These are phyloP conservation scores for Psilocybe tampanensis DNA, from an alignment of 768 basidiomycete species.

Conservation along the genomic window DNA sequence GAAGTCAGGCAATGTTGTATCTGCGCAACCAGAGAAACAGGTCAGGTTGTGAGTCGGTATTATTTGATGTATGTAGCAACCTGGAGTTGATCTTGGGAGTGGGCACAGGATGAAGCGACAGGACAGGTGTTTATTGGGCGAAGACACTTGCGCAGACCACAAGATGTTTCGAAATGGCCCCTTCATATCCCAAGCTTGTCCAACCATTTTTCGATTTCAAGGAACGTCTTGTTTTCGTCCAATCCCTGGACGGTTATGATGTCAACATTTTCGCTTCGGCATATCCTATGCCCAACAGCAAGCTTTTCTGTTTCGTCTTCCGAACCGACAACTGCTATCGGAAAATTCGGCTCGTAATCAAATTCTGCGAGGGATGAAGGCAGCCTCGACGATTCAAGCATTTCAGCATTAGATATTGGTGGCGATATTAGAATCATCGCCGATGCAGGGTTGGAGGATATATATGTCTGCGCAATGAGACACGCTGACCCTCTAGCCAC, in stretches of 20 bases:
- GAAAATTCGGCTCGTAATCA: constrained; percentile 63
- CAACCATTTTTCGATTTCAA: constrained; percentile 53
- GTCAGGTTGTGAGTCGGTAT: too few species aligned
- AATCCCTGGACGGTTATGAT: constrained; percentile 33
- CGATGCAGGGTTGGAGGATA: constrained; percentile 66
- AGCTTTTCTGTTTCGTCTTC: constrained; percentile 35
- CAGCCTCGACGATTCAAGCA: constrained; percentile 29
- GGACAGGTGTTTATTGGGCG: neutral
- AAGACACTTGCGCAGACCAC: neutral
- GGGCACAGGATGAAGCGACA: too few species aligned
- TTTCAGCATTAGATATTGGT: constrained; percentile 41
- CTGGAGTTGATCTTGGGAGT: too few species aligned
- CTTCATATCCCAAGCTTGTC: constrained; percentile 54
- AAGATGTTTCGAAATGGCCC: neutral
- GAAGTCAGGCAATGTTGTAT: too few species aligned
- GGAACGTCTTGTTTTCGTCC: constrained; percentile 39
- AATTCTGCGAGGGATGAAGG: constrained; percentile 50
- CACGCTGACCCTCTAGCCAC: constrained; percentile 50
- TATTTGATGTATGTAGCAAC: too few species aligned
- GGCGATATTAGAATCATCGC: constrained; percentile 66
- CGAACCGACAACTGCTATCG: constrained; percentile 52
- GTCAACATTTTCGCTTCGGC: constrained; percentile 38
- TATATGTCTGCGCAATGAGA: constrained; percentile 66
- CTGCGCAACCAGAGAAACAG: too few species aligned
- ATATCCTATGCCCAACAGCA: constrained; percentile 41